A percentile compares a stretch with the other conserved stretches of the same genome.
Conservation (phyloP, 257 asterid species). For the Plectranthus barbatus region DNA sequence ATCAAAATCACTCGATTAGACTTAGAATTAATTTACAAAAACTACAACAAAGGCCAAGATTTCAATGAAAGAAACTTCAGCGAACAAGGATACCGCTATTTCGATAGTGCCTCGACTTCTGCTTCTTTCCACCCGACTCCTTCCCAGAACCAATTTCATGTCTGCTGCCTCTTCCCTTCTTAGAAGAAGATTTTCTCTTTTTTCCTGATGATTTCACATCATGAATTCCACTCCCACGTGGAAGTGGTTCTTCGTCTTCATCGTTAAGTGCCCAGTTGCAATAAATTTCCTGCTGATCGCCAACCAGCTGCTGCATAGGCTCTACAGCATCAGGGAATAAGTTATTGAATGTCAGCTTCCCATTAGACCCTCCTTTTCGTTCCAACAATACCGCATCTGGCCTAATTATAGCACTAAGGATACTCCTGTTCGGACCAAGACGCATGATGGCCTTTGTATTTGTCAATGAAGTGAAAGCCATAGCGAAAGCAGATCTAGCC, state of each 20-base stretch:
- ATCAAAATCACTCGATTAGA: no score
- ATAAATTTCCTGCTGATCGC: constrained; percentile 44
- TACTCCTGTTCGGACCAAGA: constrained; percentile 62
- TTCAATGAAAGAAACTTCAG: background rate
- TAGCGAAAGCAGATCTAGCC: constrained; percentile 91
- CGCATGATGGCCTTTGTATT: constrained; percentile 46
- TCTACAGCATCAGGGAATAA: constrained; percentile 57
- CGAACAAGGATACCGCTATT: constrained; percentile 10
- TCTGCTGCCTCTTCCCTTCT: constrained; percentile 27
- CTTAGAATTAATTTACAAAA: no score
- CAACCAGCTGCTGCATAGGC: constrained; percentile 32
- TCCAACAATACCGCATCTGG: constrained; percentile 73
- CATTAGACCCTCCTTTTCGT: constrained; percentile 72
- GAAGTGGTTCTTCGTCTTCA: constrained; percentile 66
- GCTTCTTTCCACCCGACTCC: constrained; percentile 34
- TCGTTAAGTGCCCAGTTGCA: constrained; percentile 65
- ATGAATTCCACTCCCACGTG: constrained; percentile 36
- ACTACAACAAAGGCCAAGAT: no score
- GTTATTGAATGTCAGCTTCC: constrained; percentile 35
- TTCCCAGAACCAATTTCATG: constrained; percentile 25
- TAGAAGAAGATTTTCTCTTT: constrained; percentile 40
- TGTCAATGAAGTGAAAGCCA: constrained; percentile 66
- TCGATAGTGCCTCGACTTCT: constrained; percentile 27
- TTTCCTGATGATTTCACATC: constrained; percentile 36
- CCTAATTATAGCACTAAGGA: constrained; percentile 78